Evolutionary conservation across 1,284 basidiomycete species (phyloP).

Genomic region (Apiotrichum gracile): DNA sequence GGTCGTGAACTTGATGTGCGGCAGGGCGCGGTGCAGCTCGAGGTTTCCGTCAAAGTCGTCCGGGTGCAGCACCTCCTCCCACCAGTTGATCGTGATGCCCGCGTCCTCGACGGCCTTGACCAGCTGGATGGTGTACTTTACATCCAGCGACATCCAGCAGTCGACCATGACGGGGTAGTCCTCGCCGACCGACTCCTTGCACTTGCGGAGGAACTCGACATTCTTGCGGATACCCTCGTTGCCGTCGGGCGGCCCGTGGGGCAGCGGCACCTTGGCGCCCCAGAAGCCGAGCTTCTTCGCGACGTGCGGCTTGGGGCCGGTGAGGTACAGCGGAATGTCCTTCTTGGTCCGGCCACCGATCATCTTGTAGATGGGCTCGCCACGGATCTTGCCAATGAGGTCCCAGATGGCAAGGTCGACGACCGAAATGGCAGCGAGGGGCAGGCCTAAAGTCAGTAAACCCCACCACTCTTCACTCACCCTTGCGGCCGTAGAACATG

Average conservation of each 20-base stretch:
- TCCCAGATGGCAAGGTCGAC: conserved; percentile 55
- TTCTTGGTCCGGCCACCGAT: conserved; percentile 54
- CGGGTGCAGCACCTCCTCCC: conserved; percentile 54
- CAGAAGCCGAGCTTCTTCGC: conserved; percentile 54
- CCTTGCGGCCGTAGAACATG: conserved; percentile 55
- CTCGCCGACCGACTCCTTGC: conserved; percentile 48
- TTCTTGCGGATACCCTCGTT: conserved; percentile 51
- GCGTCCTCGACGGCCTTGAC: conserved; percentile 49
- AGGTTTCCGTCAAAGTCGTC: conserved; percentile 52
- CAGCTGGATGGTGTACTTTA: conserved; percentile 51
- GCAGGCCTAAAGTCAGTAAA: conserved; percentile 41
- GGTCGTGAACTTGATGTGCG: conserved; percentile 53
- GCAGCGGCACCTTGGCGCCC: conserved; percentile 52
- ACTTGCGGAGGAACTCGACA: conserved; percentile 50
- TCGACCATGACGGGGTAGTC: conserved; percentile 54
- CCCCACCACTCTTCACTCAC: conserved; percentile 14
- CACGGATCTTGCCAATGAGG: conserved; percentile 53
- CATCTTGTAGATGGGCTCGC: conserved; percentile 56
- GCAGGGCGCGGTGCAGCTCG: conserved; percentile 50
- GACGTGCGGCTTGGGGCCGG: conserved; percentile 50
- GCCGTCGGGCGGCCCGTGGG: conserved; percentile 52
- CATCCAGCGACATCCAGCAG: conserved; percentile 52
- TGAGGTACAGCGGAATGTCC: conserved; percentile 53
- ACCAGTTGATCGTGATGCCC: conserved; percentile 53
- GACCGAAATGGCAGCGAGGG: conserved; percentile 53